phyloP scores from a whole-genome alignment of 2,329 filamentous ascomycete genomes.

The Claviceps pazoutovae region DNA sequence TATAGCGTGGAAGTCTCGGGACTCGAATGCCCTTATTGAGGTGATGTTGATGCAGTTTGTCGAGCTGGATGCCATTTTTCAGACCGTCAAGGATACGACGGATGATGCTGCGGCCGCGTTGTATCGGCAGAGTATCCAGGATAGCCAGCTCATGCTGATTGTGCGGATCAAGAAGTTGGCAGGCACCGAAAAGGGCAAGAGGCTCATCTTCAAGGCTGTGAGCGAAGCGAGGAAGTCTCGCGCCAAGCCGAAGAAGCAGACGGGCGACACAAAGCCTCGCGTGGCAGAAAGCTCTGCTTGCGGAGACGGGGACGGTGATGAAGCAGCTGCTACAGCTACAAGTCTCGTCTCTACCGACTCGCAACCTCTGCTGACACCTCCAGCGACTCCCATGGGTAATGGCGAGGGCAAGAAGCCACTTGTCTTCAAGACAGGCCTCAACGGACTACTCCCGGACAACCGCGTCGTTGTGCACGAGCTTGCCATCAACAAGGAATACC shows the following conservation, averaged over 20 bases:
- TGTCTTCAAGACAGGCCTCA: conserved; percentile 26
- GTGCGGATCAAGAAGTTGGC: conserved; percentile 68
- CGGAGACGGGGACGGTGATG: conserved; percentile 12
- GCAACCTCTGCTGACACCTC: conserved; percentile 37
- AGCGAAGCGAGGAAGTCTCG: conserved; percentile 53
- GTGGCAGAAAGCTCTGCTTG: conserved; percentile 35
- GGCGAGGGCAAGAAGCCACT: conserved; percentile 21
- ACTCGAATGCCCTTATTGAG: conserved; percentile 63
- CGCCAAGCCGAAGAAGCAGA: conserved; percentile 45
- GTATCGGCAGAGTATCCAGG: conserved; percentile 67
- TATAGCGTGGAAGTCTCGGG: conserved; percentile 70
- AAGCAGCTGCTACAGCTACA: conserved; percentile 21
- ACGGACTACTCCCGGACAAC: conserved; percentile 54
- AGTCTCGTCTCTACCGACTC: conserved; percentile 26
- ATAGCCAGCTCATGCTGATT: conserved; percentile 67
- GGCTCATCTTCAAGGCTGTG: conserved; percentile 61
- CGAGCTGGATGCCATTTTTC: conserved; percentile 70
- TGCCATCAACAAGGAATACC: conserved; percentile 65
- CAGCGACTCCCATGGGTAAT: conserved; percentile 30
- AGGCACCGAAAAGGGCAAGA: conserved; percentile 56
- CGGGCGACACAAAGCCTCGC: conserved; percentile 57
- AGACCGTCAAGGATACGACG: conserved; percentile 66
- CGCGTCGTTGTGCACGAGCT: conserved; percentile 65
- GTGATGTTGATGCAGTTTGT: conserved; percentile 81
- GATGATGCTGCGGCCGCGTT: conserved; percentile 59